phyloP scores from a whole-genome alignment of 1,139 yeast genomes.

The Fermentozyma sake region DNA sequence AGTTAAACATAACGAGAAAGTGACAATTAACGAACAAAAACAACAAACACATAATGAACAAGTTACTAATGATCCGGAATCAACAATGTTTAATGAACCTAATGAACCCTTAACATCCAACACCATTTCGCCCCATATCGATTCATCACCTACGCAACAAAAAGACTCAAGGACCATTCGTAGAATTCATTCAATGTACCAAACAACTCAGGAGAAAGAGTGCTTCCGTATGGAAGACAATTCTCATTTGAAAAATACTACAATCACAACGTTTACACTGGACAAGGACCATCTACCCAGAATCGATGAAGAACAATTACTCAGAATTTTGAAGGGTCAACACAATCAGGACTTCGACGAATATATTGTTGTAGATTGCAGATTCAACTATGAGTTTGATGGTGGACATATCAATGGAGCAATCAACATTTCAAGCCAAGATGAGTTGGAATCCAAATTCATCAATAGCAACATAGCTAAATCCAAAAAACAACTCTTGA shows the following conservation, averaged over 20 bases:
- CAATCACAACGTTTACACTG: constrained; percentile 43
- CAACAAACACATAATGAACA: background rate
- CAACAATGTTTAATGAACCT: too few species aligned
- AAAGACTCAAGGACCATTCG: constrained; percentile 27
- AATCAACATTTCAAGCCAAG: constrained; percentile 67
- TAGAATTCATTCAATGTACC: constrained; percentile 66
- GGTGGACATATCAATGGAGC: constrained; percentile 94
- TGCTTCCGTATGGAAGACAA: constrained; percentile 28
- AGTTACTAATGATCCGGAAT: too few species aligned
- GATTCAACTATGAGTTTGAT: constrained; percentile 84
- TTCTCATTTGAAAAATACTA: constrained; percentile 36
- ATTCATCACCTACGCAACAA: constrained; percentile 1
- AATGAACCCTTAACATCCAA: constrained; percentile 3
- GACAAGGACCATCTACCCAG: constrained; percentile 71
- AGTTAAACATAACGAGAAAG: background rate
- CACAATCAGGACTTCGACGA: constrained; percentile 55
- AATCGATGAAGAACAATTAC: constrained; percentile 62
- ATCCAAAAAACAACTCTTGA: constrained; percentile 42
- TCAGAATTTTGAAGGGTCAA: constrained; percentile 56
- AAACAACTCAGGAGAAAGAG: constrained; percentile 37
- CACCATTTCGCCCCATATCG: constrained; percentile 1
- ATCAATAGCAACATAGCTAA: constrained; percentile 15
- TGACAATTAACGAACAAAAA: background rate
- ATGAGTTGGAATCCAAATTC: constrained; percentile 55
- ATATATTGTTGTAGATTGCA: constrained; percentile 70